phyloP scores from a whole-genome alignment of 2,329 filamentous ascomycete genomes.

The Fusarium solani-melongenae region DNA sequence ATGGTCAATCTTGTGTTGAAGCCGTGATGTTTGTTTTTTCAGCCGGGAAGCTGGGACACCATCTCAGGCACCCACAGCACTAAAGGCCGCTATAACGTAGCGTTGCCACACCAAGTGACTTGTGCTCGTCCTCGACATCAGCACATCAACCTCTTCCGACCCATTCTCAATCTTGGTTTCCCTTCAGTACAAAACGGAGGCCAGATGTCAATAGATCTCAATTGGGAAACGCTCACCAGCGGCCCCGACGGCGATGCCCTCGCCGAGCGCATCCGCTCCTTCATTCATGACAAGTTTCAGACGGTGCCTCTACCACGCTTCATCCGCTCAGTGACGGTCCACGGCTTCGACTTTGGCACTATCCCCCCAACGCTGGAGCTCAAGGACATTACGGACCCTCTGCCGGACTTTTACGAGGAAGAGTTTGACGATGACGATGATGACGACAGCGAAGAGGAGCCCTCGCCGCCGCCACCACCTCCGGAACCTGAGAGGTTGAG shows the following conservation, averaged over 20 bases:
- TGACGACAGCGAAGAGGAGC: slow-evolving; percentile 51
- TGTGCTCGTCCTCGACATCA: neutral
- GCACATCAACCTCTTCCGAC: slow-evolving; percentile 20
- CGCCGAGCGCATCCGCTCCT: slow-evolving; percentile 87
- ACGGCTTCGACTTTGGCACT: slow-evolving; percentile 91
- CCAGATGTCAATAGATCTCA: slow-evolving; percentile 94
- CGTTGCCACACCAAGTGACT: neutral
- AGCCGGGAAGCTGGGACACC: neutral
- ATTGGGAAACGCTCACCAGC: slow-evolving; percentile 92
- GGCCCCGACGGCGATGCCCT: slow-evolving; percentile 88
- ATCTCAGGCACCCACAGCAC: slow-evolving; percentile 2
- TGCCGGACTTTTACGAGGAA: slow-evolving; percentile 96
- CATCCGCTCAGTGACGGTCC: slow-evolving; percentile 95
- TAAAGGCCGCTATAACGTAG: slow-evolving; percentile 14
- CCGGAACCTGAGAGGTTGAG: slow-evolving; percentile 35
- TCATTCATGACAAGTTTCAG: slow-evolving; percentile 97
- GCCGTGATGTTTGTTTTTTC: neutral
- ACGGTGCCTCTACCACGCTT: slow-evolving; percentile 90
- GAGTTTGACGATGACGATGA: slow-evolving; percentile 67
- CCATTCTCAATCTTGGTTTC: neutral
- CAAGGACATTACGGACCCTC: slow-evolving; percentile 95
- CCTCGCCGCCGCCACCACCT: slow-evolving; percentile 26
- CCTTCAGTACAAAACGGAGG: neutral
- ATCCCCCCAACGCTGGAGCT: slow-evolving; percentile 87
- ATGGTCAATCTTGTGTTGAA: neutral